A percentile compares a stretch with the other conserved stretches of the same genome.
Conservation (phyloP, 768 basidiomycete genomes). For the Lactifluus hygrophoroides region DNA sequence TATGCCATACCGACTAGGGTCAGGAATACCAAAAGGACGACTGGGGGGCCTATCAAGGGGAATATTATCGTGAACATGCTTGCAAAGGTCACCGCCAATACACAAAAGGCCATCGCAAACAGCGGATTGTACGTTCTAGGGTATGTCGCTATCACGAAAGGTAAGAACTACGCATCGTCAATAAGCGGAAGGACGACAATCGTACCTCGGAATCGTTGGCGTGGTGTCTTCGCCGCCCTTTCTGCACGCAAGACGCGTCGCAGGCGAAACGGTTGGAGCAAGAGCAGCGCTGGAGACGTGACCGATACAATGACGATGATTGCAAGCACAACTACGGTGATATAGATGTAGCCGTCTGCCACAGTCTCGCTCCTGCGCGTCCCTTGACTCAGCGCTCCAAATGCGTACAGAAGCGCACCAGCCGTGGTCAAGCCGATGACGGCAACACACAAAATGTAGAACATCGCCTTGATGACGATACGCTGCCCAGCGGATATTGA, state of each 20-base stretch:
- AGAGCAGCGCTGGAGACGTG: slow-evolving; percentile 57
- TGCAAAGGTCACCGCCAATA: slow-evolving; percentile 63
- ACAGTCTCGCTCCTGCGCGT: slow-evolving; percentile 35
- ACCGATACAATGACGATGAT: slow-evolving; percentile 58
- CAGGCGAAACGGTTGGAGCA: slow-evolving; percentile 63
- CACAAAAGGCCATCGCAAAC: slow-evolving; percentile 55
- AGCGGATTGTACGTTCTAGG: slow-evolving; percentile 64
- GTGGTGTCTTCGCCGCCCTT: slow-evolving; percentile 57
- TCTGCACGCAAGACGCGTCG: slow-evolving; percentile 49
- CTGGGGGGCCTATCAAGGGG: slow-evolving; percentile 66
- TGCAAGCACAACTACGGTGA: slow-evolving; percentile 49
- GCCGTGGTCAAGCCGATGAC: slow-evolving; percentile 55
- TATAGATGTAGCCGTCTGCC: slow-evolving; percentile 65
- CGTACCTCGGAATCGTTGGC: slow-evolving; percentile 71
- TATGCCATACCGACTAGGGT: slow-evolving; percentile 51
- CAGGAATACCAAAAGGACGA: slow-evolving; percentile 53
- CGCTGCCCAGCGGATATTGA: slow-evolving; percentile 58
- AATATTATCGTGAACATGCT: slow-evolving; percentile 69
- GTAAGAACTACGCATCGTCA: neutral
- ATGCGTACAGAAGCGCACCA: slow-evolving; percentile 63
- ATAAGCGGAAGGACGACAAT: neutral
- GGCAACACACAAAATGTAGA: slow-evolving; percentile 44
- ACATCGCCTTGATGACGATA: slow-evolving; percentile 53
- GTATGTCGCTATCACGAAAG: slow-evolving; percentile 47
- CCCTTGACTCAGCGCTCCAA: slow-evolving; percentile 45